phyloP scores from a whole-genome alignment of 768 basidiomycete genomes.

The Calocera viscosa region DNA sequence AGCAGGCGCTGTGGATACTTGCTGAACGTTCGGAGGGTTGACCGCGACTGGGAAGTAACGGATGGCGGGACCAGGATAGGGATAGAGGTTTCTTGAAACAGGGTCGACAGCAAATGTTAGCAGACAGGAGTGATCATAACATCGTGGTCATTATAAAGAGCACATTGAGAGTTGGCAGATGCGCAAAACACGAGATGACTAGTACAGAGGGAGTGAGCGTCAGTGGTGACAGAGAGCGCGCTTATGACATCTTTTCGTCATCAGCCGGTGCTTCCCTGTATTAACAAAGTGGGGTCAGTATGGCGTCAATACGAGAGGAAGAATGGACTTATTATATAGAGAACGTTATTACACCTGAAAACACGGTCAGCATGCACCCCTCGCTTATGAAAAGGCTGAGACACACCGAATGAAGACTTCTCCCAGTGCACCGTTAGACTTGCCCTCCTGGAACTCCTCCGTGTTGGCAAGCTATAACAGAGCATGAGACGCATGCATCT shows the following conservation, averaged over 20 bases:
- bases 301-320: conserved; percentile 4
- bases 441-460: conserved; percentile 92
- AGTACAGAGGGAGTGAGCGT: background rate
- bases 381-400: conserved; percentile 2
- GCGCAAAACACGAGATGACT: background rate
- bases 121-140: background rate
- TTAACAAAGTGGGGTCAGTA: conserved; percentile 26
- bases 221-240: background rate
- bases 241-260: conserved; percentile 14
- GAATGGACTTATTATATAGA: conserved; percentile 75
- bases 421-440: conserved; percentile 91
- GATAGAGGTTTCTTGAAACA: background rate
- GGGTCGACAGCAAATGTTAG: too few species aligned
- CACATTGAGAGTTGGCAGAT: background rate
- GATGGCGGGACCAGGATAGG: background rate
- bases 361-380: background rate
- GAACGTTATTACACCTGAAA: conserved; percentile 80
- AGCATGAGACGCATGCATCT: background rate
- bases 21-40: too few species aligned
- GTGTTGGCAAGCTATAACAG: conserved; percentile 84
- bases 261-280: conserved; percentile 67
- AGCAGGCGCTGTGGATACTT: background rate
- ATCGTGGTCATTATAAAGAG: conserved; percentile 3
- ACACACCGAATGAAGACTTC: conserved; percentile 95
- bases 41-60: background rate